These are phyloP conservation scores for Aspergillus udagawae DNA, from an alignment of 2,329 filamentous ascomycete genomes.

Conservation along the genomic window DNA sequence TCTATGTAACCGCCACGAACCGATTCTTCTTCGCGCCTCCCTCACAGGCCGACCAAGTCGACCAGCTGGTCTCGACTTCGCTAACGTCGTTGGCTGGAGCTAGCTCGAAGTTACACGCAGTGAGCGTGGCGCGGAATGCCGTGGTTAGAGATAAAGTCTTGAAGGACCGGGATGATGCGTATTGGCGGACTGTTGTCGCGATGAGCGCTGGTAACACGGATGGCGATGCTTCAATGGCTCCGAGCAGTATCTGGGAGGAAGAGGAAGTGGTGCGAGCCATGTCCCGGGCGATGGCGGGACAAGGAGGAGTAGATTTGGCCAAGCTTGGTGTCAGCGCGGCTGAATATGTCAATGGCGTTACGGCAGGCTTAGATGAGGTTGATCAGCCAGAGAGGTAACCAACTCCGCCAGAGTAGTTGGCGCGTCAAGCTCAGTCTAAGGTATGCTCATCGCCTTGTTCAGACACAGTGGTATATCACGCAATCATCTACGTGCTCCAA, in stretches of 20 bases:
- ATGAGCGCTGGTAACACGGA: conserved; percentile 60
- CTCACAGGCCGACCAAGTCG: conserved; percentile 62
- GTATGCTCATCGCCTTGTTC: neutral
- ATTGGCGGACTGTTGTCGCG: conserved; percentile 60
- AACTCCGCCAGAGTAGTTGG: neutral
- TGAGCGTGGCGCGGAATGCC: conserved; percentile 76
- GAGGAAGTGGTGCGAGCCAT: conserved; percentile 58
- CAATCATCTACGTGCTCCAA: neutral
- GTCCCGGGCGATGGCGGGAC: conserved; percentile 71
- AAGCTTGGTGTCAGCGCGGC: conserved; percentile 40
- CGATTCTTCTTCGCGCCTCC: conserved; percentile 66
- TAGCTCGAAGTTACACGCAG: conserved; percentile 65
- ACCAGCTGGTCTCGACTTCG: conserved; percentile 45
- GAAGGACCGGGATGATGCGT: conserved; percentile 61
- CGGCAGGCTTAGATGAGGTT: conserved; percentile 30
- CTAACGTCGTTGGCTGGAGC: conserved; percentile 56
- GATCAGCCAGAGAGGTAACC: conserved; percentile 1
- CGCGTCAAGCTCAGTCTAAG: neutral
- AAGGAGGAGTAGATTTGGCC: conserved; percentile 39
- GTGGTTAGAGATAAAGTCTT: conserved; percentile 69
- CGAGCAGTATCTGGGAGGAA: conserved; percentile 65
- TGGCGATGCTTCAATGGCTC: conserved; percentile 60
- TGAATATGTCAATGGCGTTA: conserved; percentile 43
- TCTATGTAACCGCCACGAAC: conserved; percentile 77
- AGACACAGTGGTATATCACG: too few species aligned